A percentile compares a stretch with the other conserved stretches of the same genome.
These are phyloP conservation scores for Hypocreales sp. DNA, from an alignment of 2,329 filamentous ascomycete species.

Conservation along the genomic window DNA sequence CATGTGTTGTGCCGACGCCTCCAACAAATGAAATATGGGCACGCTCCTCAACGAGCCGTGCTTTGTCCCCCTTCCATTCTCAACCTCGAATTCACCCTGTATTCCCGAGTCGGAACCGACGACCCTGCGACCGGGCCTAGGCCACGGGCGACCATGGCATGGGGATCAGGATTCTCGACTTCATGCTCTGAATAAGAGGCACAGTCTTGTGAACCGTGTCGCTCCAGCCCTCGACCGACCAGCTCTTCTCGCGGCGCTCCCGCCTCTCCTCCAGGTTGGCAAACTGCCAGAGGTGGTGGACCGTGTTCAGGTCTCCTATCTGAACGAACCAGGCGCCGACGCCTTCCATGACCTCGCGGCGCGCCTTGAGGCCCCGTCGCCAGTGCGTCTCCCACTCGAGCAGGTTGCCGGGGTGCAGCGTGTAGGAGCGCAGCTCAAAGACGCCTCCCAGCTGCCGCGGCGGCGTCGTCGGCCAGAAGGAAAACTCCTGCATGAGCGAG, in stretches of 20 bases:
- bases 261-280: conserved; percentile 91
- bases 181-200: conserved; percentile 91
- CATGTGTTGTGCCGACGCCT: too few species aligned
- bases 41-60: conserved; percentile 1
- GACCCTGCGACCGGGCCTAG: conserved; percentile 21
- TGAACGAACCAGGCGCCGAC: conserved; percentile 98
- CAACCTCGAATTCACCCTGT: too few species aligned
- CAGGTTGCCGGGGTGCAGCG: conserved; percentile 84
- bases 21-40: conserved; percentile 3
- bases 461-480: conserved; percentile 93
- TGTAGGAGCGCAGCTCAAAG: conserved; percentile 95
- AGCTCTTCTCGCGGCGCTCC: conserved; percentile 80
- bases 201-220: conserved; percentile 98
- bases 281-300: conserved; percentile 98
- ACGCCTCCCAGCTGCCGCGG: conserved; percentile 81
- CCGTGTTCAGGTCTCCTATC: conserved; percentile 92
- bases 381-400: conserved; percentile 99
- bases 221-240: conserved; percentile 88
- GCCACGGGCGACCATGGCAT: conserved; percentile 95
- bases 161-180: conserved; percentile 80
- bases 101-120: too few species aligned
- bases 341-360: conserved; percentile 95
- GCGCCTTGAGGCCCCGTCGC: conserved; percentile 78
- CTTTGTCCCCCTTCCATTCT: too few species aligned
- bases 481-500: conserved; percentile 98